phyloP scores from a whole-genome alignment of 805 yeast species.

The Candida maltosa region DNA sequence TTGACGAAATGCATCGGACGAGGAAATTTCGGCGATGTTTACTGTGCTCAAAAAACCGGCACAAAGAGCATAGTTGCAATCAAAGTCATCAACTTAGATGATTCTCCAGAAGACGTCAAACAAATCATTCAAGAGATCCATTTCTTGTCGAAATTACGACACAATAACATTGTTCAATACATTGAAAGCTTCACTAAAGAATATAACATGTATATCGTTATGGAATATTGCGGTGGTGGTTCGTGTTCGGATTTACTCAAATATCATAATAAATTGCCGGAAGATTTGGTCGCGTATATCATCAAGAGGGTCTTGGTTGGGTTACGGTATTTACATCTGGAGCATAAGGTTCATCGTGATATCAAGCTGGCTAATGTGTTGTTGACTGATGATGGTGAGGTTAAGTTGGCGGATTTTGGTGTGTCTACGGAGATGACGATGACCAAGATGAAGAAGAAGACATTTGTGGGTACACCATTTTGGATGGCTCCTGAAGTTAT shows the following conservation, averaged over 20 bases:
- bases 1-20: slow-evolving; percentile 65
- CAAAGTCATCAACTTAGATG: slow-evolving; percentile 82
- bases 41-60: slow-evolving; percentile 41
- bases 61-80: slow-evolving; percentile 61
- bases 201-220: slow-evolving; percentile 77
- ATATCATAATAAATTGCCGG: slow-evolving; percentile 51
- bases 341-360: slow-evolving; percentile 82
- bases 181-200: slow-evolving; percentile 62
- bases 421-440: slow-evolving; percentile 78
- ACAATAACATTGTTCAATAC: slow-evolving; percentile 63
- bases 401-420: slow-evolving; percentile 91
- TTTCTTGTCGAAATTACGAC: slow-evolving; percentile 62
- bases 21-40: slow-evolving; percentile 88
- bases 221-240: slow-evolving; percentile 97
- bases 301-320: slow-evolving; percentile 66
- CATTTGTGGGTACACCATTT: slow-evolving; percentile 93
- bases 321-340: slow-evolving; percentile 69
- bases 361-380: slow-evolving; percentile 87
- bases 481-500: slow-evolving; percentile 99
- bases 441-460: slow-evolving; percentile 51
- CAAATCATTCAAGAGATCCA: slow-evolving; percentile 74
- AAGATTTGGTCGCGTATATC: slow-evolving; percentile 59
- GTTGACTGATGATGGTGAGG: slow-evolving; percentile 61
- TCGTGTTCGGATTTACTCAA: slow-evolving; percentile 77
- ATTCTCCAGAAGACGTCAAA: slow-evolving; percentile 70